phyloP scores from a whole-genome alignment of 805 yeast genomes.

The Hanseniaspora valbyensis region DNA sequence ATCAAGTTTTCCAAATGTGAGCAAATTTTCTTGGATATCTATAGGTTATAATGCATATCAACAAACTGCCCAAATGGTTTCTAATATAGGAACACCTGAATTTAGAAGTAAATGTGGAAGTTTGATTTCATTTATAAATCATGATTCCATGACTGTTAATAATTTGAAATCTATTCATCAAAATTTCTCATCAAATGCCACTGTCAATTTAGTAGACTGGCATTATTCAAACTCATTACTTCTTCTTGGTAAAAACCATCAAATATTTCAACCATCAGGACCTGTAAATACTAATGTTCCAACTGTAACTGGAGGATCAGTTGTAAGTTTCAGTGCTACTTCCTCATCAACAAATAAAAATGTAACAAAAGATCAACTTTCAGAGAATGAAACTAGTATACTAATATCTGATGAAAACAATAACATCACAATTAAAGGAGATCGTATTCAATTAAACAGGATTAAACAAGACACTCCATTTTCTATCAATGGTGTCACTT shows the following conservation, averaged over 20 bases:
- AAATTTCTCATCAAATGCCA: conserved; percentile 10
- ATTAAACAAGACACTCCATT: not conserved
- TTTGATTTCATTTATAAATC: conserved; percentile 10
- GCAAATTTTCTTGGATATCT: conserved; percentile 69
- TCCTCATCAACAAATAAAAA: not conserved
- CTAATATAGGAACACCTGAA: conserved; percentile 13
- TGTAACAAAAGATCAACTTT: not conserved
- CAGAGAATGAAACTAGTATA: not conserved
- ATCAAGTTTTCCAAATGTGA: conserved; percentile 53
- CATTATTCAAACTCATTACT: conserved; percentile 12
- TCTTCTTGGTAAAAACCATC: conserved; percentile 5
- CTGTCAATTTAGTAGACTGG: conserved; percentile 11
- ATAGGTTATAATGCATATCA: conserved; percentile 52
- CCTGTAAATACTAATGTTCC: conserved; percentile 1
- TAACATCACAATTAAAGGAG: conserved; percentile 3
- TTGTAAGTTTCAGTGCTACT: no score
- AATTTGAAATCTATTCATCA: conserved; percentile 14
- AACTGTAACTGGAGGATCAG: not conserved
- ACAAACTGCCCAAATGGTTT: conserved; percentile 11
- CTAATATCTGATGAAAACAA: not conserved
- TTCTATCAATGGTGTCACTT: conserved; percentile 8
- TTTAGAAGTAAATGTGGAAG: conserved; percentile 14
- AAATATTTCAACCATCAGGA: conserved; percentile 5
- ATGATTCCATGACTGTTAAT: conserved; percentile 6
- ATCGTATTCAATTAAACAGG: conserved; percentile 4